Conservation (phyloP, 2,329 filamentous ascomycete species). For the Colletotrichum musae region DNA sequence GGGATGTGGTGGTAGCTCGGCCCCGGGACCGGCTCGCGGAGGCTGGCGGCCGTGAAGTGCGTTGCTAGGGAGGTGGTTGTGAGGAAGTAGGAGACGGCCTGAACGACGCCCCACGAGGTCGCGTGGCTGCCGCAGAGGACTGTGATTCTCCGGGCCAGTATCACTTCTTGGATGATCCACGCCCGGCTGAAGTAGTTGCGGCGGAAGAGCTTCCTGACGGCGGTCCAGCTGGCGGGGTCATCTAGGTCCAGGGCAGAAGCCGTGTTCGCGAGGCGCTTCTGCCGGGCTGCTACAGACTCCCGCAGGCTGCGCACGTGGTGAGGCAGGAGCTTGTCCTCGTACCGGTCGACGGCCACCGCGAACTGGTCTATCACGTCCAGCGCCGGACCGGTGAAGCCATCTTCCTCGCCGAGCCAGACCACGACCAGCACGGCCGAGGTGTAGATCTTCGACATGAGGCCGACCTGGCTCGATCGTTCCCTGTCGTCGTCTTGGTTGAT, state of each 20-base stretch:
- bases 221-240: slow-evolving; percentile 11
- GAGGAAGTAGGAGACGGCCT: slow-evolving; percentile 6
- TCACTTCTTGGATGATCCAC: slow-evolving; percentile 43
- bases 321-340: background rate
- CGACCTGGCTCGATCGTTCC: slow-evolving; percentile 40
- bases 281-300: background rate
- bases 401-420: slow-evolving; percentile 36
- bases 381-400: background rate
- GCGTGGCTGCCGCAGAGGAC: slow-evolving; percentile 4
- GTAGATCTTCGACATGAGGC: slow-evolving; percentile 41
- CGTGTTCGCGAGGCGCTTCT: background rate
- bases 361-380: background rate
- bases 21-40: slow-evolving; percentile 9
- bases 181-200: slow-evolving; percentile 41
- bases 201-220: slow-evolving; percentile 24
- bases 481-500: slow-evolving; percentile 40
- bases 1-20: slow-evolving; percentile 13
- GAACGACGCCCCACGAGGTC: slow-evolving; percentile 9
- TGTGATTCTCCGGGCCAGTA: slow-evolving; percentile 15
- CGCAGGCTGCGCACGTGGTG: background rate
- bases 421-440: slow-evolving; percentile 30
- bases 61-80: background rate
- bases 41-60: slow-evolving; percentile 3
- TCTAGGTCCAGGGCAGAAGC: background rate
- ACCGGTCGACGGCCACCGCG: background rate